Base-by-base conservation (phyloP, 1,284 basidiomycete genomes). In the Farysia itapuensis region DNA sequence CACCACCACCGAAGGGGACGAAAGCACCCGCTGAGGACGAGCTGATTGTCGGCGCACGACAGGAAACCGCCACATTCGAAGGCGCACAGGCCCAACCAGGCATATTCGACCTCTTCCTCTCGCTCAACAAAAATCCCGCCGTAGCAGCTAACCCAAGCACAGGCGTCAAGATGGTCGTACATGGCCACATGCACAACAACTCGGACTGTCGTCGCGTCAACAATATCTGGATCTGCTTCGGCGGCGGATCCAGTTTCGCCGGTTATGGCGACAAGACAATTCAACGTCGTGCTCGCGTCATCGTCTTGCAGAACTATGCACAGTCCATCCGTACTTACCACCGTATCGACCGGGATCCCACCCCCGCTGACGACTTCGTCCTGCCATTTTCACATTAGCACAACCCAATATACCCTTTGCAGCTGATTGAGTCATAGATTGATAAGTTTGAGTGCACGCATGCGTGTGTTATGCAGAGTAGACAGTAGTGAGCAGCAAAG, bases 151-250 rank as follows among this genome's bases (percentile, higher is more conserved):
- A 13, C 20, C 50, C 29, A 1, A 37, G 11, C 8, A 22, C 8
- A 26, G 64, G 67, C 0, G 33, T 67, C 3, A 36, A 24, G 6
- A 19, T 65, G 26, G 32, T 74, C 11, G 63, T 68, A 4, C 66
- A 70, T 29, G 74, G 74, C 0, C 74, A 77, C 42, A 61, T 51
- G 58, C 51, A 72, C 43, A 46, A 72, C 40, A 73, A 71, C 9
- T 90, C 93, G 70, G 88, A 91, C 67, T 97, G 93, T 70, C 81
- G 85, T 59, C 83, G 92, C 7, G 82, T 91, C 5, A 81, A 84
- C 35, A 88, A 88, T 6, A 81, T 94, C 3, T 97, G 94, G 93
- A 81, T 88, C 65, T 97, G 93, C 79, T 98, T 98, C 74, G 89
- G 89, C 18, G 93, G 93, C 21, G 93, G 92, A 67, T 86, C 50